Base-by-base conservation (phyloP, 148 eudicot species). In the Rhododendron vialii region DNA sequence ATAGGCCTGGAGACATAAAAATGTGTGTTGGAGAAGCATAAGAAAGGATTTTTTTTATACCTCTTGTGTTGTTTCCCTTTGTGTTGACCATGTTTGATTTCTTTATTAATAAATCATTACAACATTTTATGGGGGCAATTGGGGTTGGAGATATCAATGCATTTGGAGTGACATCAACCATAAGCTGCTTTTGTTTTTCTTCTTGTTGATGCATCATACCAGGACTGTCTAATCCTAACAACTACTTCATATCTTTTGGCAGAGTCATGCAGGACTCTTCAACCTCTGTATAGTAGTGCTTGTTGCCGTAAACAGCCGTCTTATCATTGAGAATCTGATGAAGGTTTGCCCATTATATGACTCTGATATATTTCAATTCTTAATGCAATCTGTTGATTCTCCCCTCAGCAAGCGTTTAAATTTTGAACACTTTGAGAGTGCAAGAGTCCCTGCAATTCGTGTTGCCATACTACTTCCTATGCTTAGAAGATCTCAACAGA, bases 251-350 rank as follows among this genome's bases (percentile, higher is more conserved):
- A 41, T 89, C 83, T 69, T 82, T 15, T 78, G 75, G 86, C 95
- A 96, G 99, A 96, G 99, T 87, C 99, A 96, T 87, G 98, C 99
- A 74, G 99, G 99, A 78, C 98, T 96, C 83, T 91, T 96, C 91
- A 96, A 96, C 90, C 98, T 96, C 82, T 96, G 99, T 86, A 94
- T 96, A 84, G 99, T 96, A 89, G 94, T 96, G 83, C 98, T 96
- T 86, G 92, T 96, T 87, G 98, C 99, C 79, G 95, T 96, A 63
- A 96, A 96, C 90, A 90, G 98, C 91, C 92, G 99, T 83, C 99
- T 96, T 87, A 96, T 96, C 86, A 95, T 96, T 86, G 99, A 96
- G 85, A 96, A 96, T 89, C 92, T 96, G 87, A 96, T 96, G 98
- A 96, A 96, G 99, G 99, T 96, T 77, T 81, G 87, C 24, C 53